Evolutionary conservation across 768 basidiomycete species (phyloP), one percentile per base, ranked within the genome.

Genomic region (Termitomyces sp.): DNA sequence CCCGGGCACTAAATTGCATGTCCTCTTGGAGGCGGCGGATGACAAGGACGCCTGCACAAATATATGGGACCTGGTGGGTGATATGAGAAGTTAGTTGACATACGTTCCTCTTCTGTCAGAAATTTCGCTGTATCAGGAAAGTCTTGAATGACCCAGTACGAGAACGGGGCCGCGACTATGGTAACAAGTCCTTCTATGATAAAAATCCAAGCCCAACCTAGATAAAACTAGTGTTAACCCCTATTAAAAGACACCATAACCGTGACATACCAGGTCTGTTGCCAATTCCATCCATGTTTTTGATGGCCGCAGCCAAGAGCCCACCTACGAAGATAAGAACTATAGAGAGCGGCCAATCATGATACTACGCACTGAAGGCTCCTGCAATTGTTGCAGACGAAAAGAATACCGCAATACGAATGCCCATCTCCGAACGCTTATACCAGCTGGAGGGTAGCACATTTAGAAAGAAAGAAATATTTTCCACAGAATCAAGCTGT

Each of bases 321-420:
- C 87, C 86, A 64, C 84, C 86, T 86, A 53, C 12, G 24, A n/a
- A 27, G 30, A 24, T 53, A 8, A 44, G 34, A 14, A 43, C 45
- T 18, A 58, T 16, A 50, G 13, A 55, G 33, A 50, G 50, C 5
- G n/a, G 1, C 26, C 6, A 18, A 37, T n/a, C 26, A 5, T 32
- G 51, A 10, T 45, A 20, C 9, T 7, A 67, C 77, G 52, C 53
- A 86, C 87, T 85, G 70, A 89, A 89, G 14, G 87, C 88, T 24
- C 91, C 91, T 5, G 90, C 84, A 30, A 88, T 77, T 0, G 91
- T 92, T 1, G 90, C 89, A 30, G 89, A 87, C 3, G 87, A 85
- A 72, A 91, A 92, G 74, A 94, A 94, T 16, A 87, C 58, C 0
- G 90, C 88, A 24, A 88, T 74, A 34, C 89, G 84, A 33, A 81